phyloP scores from a whole-genome alignment of 1,139 yeast species.

The Lodderomyces margitis region DNA sequence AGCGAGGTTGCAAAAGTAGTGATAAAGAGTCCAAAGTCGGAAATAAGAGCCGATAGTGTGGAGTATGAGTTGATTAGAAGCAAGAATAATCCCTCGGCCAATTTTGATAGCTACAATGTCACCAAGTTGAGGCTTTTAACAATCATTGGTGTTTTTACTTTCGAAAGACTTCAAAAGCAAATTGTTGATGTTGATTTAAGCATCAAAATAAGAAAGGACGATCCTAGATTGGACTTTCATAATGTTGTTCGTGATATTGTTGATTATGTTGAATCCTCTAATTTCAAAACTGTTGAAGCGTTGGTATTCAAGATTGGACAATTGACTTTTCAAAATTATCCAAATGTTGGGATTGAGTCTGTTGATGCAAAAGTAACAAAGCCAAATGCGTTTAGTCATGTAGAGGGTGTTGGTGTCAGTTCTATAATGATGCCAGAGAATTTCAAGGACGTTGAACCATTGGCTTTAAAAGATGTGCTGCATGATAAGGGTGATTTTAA shows the following conservation, averaged over 20 bases:
- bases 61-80: slow-evolving; percentile 37
- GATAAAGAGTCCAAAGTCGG: slow-evolving; percentile 50
- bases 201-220: slow-evolving; percentile 37
- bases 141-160: slow-evolving; percentile 86
- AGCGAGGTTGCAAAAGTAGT: slow-evolving; percentile 48
- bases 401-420: slow-evolving; percentile 89
- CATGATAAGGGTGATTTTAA: slow-evolving; percentile 17
- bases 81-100: slow-evolving; percentile 15
- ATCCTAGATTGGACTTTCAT: slow-evolving; percentile 32
- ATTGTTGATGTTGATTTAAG: slow-evolving; percentile 58
- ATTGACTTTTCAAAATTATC: slow-evolving; percentile 45
- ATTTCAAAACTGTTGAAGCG: slow-evolving; percentile 92
- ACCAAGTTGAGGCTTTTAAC: slow-evolving; percentile 61
- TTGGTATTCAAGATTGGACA: slow-evolving; percentile 74
- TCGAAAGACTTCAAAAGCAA: slow-evolving; percentile 81
- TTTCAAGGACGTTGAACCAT: slow-evolving; percentile 27
- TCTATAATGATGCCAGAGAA: slow-evolving; percentile 48
- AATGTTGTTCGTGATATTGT: slow-evolving; percentile 47
- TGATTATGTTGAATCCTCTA: slow-evolving; percentile 65
- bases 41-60: slow-evolving; percentile 54
- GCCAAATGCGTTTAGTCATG: slow-evolving; percentile 83
- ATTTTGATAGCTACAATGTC: slow-evolving; percentile 33
- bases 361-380: slow-evolving; percentile 68
- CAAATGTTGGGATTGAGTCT: slow-evolving; percentile 30
- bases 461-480: slow-evolving; percentile 12